Evolutionary conservation across 2,329 filamentous ascomycete species (phyloP), one percentile per base, ranked within the genome.

Genomic region (Aotearoamyces nothofagi): DNA sequence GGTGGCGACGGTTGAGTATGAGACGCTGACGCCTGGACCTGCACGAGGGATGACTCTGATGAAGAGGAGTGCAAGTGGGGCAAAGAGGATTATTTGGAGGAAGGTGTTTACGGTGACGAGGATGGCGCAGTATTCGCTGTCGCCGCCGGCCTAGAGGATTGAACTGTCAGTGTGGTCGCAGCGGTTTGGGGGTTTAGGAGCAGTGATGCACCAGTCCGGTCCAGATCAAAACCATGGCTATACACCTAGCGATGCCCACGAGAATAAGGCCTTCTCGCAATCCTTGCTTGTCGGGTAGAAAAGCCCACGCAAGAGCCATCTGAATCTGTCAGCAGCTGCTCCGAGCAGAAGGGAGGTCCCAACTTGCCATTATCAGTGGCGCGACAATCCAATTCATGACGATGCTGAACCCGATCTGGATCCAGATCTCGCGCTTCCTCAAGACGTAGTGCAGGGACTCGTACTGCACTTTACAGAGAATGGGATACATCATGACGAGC

Each of bases 401-500:
- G 3, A 92, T 52, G 33, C 78, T 84, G 42, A 92, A 80, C 0
- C 49, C 57, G n/a, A 92, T 68, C 49, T 92, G 82, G 28, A 70
- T 68, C 82, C 80, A 92, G 3, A 92, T 57, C 1, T 58, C 57
- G 3, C 60, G 60, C 3, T 70, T 59, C 3, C 55, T 50, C 33
- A 90, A 65, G 4, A 82, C 57, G 3, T 66, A 55, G 48, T 83
- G 79, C 7, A 92, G 54, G 0, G 69, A 67, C 49, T 92, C 82
- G 51, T 72, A 90, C 22, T 70, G 70, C 5, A 92, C 78, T 50
- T 90, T 90, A 63, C 81, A 92, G 1, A 92, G 58, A 34, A 92
- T 92, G 0, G 83, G 84, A 45, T 90, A 92, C 81, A 92, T 92
- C 82, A 92, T 92, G 23, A 92, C 73, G 2, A 92, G 61, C 1